These are phyloP conservation scores for Candida peoriensis DNA, from an alignment of 805 yeast species.

Conservation along the genomic window DNA sequence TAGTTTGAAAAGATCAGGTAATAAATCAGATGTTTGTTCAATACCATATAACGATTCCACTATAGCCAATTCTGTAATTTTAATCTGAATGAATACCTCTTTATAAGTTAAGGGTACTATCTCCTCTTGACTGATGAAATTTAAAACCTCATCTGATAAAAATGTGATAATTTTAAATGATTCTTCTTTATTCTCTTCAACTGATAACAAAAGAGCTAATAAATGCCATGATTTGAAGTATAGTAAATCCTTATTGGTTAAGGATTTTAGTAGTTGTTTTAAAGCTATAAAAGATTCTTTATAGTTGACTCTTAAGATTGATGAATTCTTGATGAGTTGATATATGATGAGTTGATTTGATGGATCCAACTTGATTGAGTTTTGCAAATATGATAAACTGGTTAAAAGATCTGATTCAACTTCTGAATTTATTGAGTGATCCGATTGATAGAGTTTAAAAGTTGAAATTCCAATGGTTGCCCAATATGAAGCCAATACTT, in stretches of 20 bases:
- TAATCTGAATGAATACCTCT: slow-evolving; percentile 51
- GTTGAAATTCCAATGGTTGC: slow-evolving; percentile 11
- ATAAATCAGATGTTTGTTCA: slow-evolving; percentile 51
- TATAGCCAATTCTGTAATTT: slow-evolving; percentile 70
- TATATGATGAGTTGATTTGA: slow-evolving; percentile 16
- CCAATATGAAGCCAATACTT: slow-evolving; percentile 12
- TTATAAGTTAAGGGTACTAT: slow-evolving; percentile 6
- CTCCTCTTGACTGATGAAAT: slow-evolving; percentile 12
- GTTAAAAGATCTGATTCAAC: neutral
- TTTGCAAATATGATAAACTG: slow-evolving; percentile 8
- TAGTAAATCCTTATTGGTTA: slow-evolving; percentile 27
- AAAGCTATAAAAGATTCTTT: slow-evolving; percentile 34
- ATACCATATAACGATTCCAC: slow-evolving; percentile 57
- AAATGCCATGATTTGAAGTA: slow-evolving; percentile 64
- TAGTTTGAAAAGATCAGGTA: slow-evolving; percentile 63
- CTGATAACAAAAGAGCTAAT: slow-evolving; percentile 56
- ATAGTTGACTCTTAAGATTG: slow-evolving; percentile 38
- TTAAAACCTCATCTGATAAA: slow-evolving; percentile 42
- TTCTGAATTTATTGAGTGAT: slow-evolving; percentile 9
- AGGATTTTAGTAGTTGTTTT: slow-evolving; percentile 27
- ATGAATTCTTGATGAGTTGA: slow-evolving; percentile 45
- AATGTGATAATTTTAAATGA: slow-evolving; percentile 53
- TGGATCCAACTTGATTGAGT: slow-evolving; percentile 15
- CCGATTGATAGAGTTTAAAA: slow-evolving; percentile 6
- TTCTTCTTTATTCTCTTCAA: slow-evolving; percentile 50